phyloP scores from a whole-genome alignment of 768 basidiomycete species.

The Leccinum ochraceum region DNA sequence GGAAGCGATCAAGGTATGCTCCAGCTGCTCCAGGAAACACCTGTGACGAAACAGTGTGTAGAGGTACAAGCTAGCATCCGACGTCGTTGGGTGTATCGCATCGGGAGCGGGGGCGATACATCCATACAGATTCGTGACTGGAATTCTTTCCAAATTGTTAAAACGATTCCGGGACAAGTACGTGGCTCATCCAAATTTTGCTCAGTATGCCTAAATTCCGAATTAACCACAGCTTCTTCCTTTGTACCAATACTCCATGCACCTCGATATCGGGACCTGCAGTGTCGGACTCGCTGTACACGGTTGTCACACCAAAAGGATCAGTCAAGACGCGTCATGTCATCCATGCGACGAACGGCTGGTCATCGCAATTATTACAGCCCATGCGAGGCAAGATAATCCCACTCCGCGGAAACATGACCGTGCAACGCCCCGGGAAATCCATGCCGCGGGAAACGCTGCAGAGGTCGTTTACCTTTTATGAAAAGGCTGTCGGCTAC shows the following conservation, averaged over 20 bases:
- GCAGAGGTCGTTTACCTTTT: constrained; percentile 58
- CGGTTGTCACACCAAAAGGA: constrained; percentile 63
- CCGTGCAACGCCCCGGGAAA: constrained; percentile 58
- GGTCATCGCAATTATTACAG: constrained; percentile 70
- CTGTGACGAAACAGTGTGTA: constrained; percentile 22
- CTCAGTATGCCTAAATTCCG: not conserved
- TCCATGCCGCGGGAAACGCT: constrained; percentile 36
- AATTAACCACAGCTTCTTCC: constrained; percentile 46
- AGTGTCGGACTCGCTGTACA: constrained; percentile 40
- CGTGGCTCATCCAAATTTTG: constrained; percentile 15
- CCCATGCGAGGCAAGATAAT: constrained; percentile 62
- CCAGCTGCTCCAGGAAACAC: not conserved
- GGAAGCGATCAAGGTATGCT: constrained; percentile 35
- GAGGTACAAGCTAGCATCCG: constrained; percentile 49
- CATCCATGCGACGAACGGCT: constrained; percentile 85
- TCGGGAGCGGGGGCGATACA: constrained; percentile 63
- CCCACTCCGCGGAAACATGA: constrained; percentile 62
- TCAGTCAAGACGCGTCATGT: constrained; percentile 58
- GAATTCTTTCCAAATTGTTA: constrained; percentile 55
- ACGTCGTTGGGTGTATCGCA: constrained; percentile 50
- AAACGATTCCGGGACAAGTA: constrained; percentile 47
- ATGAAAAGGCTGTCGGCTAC: constrained; percentile 43
- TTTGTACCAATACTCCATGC: constrained; percentile 65
- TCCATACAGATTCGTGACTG: constrained; percentile 70
- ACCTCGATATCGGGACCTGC: constrained; percentile 45